Evolutionary conservation across 2,329 filamentous ascomycete species (phyloP).

Genomic region (Paecilomyces sp.): DNA sequence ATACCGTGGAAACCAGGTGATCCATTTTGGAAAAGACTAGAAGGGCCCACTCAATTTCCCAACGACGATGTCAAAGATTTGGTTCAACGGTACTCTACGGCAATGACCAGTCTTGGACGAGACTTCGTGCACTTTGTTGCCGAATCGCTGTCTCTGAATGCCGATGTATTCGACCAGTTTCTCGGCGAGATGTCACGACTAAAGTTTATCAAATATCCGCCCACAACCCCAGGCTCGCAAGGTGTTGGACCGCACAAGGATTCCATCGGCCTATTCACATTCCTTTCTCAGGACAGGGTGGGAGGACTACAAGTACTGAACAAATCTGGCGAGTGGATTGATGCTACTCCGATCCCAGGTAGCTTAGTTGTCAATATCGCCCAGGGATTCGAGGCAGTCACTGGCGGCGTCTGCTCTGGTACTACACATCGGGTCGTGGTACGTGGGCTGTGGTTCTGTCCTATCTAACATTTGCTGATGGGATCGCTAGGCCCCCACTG

Average conservation of each 20-base stretch:
- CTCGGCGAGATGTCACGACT: slow-evolving; percentile 42
- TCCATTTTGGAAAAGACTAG: too few relatives aligned
- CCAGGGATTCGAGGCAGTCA: slow-evolving; percentile 39
- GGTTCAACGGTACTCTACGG: too few relatives aligned
- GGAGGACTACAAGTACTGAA: slow-evolving; percentile 9
- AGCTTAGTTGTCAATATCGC: slow-evolving; percentile 19
- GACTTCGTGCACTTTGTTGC: too few relatives aligned
- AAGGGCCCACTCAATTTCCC: too few relatives aligned
- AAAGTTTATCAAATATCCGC: slow-evolving; percentile 53
- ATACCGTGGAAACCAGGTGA: too few relatives aligned
- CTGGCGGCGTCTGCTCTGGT: slow-evolving; percentile 42
- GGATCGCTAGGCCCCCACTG: too few relatives aligned
- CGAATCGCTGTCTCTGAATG: too few relatives aligned
- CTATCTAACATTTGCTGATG: too few relatives aligned
- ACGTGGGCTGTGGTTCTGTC: too few relatives aligned
- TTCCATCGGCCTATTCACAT: slow-evolving; percentile 37
- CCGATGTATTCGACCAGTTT: slow-evolving; percentile 45
- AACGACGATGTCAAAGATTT: too few relatives aligned
- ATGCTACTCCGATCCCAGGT: slow-evolving; percentile 7
- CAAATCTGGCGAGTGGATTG: slow-evolving; percentile 11
- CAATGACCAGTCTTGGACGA: too few relatives aligned
- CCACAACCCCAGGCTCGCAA: slow-evolving; percentile 39
- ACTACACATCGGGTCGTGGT: slow-evolving; percentile 39
- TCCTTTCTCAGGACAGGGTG: slow-evolving; percentile 8
- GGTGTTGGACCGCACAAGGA: slow-evolving; percentile 55